phyloP scores from a whole-genome alignment of 345 rosid species.

The Camelina neglecta region DNA sequence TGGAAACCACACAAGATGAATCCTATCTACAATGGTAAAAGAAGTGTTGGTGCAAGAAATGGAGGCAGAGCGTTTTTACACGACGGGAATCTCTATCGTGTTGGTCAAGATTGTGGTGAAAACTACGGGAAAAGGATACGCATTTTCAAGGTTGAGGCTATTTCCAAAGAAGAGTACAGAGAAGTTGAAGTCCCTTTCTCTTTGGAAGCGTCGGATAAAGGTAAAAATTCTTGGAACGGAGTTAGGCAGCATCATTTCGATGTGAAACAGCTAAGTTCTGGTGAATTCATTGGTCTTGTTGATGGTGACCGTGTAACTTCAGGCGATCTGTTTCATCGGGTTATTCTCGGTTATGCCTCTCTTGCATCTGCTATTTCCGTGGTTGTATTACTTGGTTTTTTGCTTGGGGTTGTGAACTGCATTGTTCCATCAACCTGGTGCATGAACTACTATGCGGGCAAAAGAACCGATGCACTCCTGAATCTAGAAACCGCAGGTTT shows the following conservation, averaged over 20 bases:
- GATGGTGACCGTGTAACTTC: slow-evolving; percentile 93
- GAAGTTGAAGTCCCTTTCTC: slow-evolving; percentile 76
- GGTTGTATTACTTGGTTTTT: slow-evolving; percentile 60
- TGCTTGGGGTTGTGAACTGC: slow-evolving; percentile 80
- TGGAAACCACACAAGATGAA: slow-evolving; percentile 94
- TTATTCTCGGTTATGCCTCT: slow-evolving; percentile 71
- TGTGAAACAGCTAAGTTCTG: slow-evolving; percentile 74
- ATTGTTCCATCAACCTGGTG: slow-evolving; percentile 89
- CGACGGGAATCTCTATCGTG: slow-evolving; percentile 78
- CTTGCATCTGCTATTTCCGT: slow-evolving; percentile 59
- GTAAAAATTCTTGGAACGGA: slow-evolving; percentile 86
- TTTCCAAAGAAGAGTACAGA: slow-evolving; percentile 65
- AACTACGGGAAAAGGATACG: slow-evolving; percentile 75
- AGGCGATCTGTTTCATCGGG: slow-evolving; percentile 63
- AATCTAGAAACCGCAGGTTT: slow-evolving; percentile 57
- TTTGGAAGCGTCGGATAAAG: slow-evolving; percentile 59
- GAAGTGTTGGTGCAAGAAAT: slow-evolving; percentile 79
- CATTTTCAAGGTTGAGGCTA: slow-evolving; percentile 65
- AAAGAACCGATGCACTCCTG: slow-evolving; percentile 56
- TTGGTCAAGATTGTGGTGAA: slow-evolving; percentile 94
- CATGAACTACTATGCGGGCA: slow-evolving; percentile 59
- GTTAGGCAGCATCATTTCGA: slow-evolving; percentile 86
- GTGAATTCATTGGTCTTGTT: slow-evolving; percentile 79
- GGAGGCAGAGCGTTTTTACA: slow-evolving; percentile 85
- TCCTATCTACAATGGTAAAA: slow-evolving; percentile 71